phyloP scores from a whole-genome alignment of 768 basidiomycete species.

The Suillus brevipes region DNA sequence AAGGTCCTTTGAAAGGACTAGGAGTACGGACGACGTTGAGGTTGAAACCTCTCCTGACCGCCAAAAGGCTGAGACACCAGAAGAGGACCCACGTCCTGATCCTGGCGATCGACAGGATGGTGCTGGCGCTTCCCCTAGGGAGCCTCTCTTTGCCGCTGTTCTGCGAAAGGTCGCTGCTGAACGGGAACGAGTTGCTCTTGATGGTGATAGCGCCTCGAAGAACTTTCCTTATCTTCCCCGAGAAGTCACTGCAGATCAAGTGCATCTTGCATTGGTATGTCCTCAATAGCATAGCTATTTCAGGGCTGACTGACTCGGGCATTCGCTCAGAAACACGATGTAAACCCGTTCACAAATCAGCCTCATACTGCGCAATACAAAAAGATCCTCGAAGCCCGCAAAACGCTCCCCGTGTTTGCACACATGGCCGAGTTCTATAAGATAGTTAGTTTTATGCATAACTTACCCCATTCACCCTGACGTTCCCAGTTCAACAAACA shows the following conservation, averaged over 20 bases:
- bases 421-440: constrained; percentile 94
- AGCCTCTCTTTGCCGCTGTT: constrained; percentile 74
- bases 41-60: background rate
- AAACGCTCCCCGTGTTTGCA: constrained; percentile 85
- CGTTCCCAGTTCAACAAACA: constrained; percentile 34
- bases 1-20: background rate
- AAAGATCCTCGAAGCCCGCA: constrained; percentile 82
- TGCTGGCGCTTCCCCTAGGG: constrained; percentile 34
- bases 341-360: constrained; percentile 86
- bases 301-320: background rate
- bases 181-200: constrained; percentile 39
- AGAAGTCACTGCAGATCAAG: constrained; percentile 64
- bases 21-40: background rate
- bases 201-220: constrained; percentile 27
- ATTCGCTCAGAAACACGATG: constrained; percentile 59
- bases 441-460: constrained; percentile 58
- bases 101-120: constrained; percentile 40
- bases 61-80: background rate
- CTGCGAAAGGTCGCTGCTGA: constrained; percentile 65
- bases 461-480: background rate
- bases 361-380: constrained; percentile 79
- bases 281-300: background rate
- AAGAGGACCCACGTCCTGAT: constrained; percentile 49
- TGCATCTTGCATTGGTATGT: constrained; percentile 69
- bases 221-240: constrained; percentile 75